Evolutionary conservation across 1,284 basidiomycete genomes (phyloP).

Genomic region (Melanopsichium pennsylvanicum): DNA sequence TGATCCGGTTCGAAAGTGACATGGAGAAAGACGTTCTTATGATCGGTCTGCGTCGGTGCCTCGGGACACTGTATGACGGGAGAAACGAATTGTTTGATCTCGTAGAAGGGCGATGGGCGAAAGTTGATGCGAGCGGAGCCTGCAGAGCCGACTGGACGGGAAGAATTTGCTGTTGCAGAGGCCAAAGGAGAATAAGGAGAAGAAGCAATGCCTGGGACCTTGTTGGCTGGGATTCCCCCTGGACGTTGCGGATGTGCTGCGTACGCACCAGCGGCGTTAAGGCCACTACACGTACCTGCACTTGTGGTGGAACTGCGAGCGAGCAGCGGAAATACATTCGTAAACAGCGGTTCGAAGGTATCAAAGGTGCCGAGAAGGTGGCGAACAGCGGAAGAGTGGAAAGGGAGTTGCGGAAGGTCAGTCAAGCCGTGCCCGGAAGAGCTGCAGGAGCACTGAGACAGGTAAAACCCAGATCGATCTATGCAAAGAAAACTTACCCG

Average conservation of each 20-base stretch:
- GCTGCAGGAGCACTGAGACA: too few species aligned
- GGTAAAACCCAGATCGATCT: too few species aligned
- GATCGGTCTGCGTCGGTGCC: constrained; percentile 45
- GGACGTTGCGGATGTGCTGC: constrained; percentile 18
- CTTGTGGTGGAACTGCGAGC: constrained; percentile 10
- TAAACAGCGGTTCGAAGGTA: too few species aligned
- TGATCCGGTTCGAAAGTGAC: constrained; percentile 43
- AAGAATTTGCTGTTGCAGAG: constrained; percentile 5
- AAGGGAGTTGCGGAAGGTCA: constrained; percentile 1
- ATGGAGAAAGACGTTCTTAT: constrained; percentile 35
- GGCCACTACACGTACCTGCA: constrained; percentile 35
- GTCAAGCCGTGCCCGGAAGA: too few species aligned
- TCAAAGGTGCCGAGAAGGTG: too few species aligned
- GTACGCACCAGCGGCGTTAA: constrained; percentile 22
- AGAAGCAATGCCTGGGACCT: constrained; percentile 22
- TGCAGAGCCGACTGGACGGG: constrained; percentile 14
- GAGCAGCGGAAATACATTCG: too few species aligned
- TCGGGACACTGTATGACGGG: constrained; percentile 46
- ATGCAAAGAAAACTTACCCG: constrained; percentile 12
- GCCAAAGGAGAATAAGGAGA: constrained; percentile 23
- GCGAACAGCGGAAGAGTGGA: too few species aligned
- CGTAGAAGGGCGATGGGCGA: constrained; percentile 56
- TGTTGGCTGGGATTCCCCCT: constrained; percentile 27
- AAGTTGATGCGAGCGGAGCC: constrained; percentile 42
- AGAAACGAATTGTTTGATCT: constrained; percentile 52